Base-by-base conservation (phyloP, 2,329 filamentous ascomycete species). In the Hypocreales sp. region DNA sequence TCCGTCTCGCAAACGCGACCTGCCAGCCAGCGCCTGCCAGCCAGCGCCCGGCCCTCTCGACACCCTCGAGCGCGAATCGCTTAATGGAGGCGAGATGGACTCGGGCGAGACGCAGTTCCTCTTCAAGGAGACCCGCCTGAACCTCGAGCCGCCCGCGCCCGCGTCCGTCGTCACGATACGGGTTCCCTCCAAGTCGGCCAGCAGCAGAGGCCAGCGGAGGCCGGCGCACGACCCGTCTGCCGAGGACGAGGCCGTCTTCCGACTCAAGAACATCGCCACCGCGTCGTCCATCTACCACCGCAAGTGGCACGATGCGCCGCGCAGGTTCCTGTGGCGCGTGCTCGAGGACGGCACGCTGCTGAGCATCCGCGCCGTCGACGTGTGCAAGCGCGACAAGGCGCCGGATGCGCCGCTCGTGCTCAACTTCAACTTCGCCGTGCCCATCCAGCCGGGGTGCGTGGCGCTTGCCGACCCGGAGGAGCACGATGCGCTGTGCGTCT, bases 301-400 rank as follows among this genome's bases (percentile, higher is more conserved):
- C 30, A 69, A 70, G 49, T 69, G 78, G 49, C 72, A 79, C 44
- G 62, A 68, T 36, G 75, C 78, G 36, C 90, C 90, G 21, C 75
- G 80, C 46, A 82, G 72, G 51, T 92, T 95, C 47, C 65, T 93
- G 25, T 98, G 90, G 90, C 72, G 87, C 40, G 67, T 95, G 21
- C 57, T 94, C 34, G 79, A 92, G 44, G 73, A 82, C 42, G 72
- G 74, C 44, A 79, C 70, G 39, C 62, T 83, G 35, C 63, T 98
- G 40, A 87, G 90, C 54, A 64, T 98, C 27, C 79, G 82, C 45
- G 75, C 73, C 22, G 72, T 81, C 33, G 90, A 98, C 53, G 57
- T 94, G 38, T 78, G 72, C 47, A 84, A 68, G 56, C 69, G 64
- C 38, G 64, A 63, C 34, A 66, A 62, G 39, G 67, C 72, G 14